A percentile compares a stretch with the other conserved stretches of the same genome.
These are phyloP conservation scores for Adansonia grandidieri DNA, from an alignment of 441 rosid species.

Conservation along the genomic window DNA sequence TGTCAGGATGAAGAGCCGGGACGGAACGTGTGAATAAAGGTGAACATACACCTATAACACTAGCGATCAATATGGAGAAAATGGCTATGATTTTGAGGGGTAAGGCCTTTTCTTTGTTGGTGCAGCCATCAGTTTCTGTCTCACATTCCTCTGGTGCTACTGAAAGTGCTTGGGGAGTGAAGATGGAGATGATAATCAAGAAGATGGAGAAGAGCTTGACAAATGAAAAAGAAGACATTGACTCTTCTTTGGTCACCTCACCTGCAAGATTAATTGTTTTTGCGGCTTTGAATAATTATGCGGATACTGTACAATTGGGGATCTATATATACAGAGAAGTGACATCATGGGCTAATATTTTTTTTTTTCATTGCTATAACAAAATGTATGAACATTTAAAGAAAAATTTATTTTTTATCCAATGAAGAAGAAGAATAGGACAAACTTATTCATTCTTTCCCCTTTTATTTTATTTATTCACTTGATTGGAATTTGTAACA, in stretches of 20 bases:
- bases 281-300: neutral
- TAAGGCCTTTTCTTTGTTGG: slow-evolving; percentile 34
- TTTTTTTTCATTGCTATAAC: neutral
- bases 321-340: neutral
- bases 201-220: slow-evolving; percentile 26
- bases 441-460: too few species aligned
- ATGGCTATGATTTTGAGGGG: slow-evolving; percentile 46
- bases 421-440: too few species aligned
- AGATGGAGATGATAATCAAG: slow-evolving; percentile 28
- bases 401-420: too few species aligned
- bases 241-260: neutral
- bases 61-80: slow-evolving; percentile 39
- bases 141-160: slow-evolving; percentile 31
- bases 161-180: slow-evolving; percentile 25
- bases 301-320: neutral
- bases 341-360: neutral
- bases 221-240: slow-evolving; percentile 17
- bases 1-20: slow-evolving; percentile 41
- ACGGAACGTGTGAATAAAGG: slow-evolving; percentile 38
- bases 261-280: neutral
- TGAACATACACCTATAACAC: slow-evolving; percentile 44
- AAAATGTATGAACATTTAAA: too few species aligned
- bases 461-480: too few species aligned
- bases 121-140: slow-evolving; percentile 27
- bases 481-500: too few species aligned